phyloP scores from a whole-genome alignment of 2,329 filamentous ascomycete genomes.

The Torrubiella hemipterigena region DNA sequence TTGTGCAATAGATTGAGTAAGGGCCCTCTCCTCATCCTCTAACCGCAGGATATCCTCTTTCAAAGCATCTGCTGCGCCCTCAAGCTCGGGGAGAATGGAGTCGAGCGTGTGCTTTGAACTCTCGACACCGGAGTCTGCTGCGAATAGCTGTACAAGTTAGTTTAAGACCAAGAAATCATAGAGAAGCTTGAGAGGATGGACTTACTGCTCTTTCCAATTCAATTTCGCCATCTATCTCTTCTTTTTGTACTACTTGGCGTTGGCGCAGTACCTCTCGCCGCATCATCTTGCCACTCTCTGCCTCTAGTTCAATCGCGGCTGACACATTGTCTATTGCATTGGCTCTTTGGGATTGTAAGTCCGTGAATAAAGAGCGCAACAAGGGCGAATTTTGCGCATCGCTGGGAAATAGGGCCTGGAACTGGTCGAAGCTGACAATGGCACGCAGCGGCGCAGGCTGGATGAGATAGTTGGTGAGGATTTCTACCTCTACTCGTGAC shows the following conservation, averaged over 20 bases:
- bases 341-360: slow-evolving; percentile 65
- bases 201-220: slow-evolving; percentile 47
- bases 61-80: slow-evolving; percentile 51
- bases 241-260: slow-evolving; percentile 37
- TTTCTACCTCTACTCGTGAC: slow-evolving; percentile 62
- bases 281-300: slow-evolving; percentile 45
- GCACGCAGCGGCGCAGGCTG: slow-evolving; percentile 62
- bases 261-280: slow-evolving; percentile 44
- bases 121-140: slow-evolving; percentile 29
- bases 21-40: slow-evolving; percentile 48
- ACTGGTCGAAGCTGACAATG: slow-evolving; percentile 62
- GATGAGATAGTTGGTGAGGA: slow-evolving; percentile 69
- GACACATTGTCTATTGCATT: slow-evolving; percentile 56
- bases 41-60: slow-evolving; percentile 56
- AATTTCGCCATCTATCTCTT: slow-evolving; percentile 49
- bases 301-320: slow-evolving; percentile 52
- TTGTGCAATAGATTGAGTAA: slow-evolving; percentile 50
- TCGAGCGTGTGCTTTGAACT: slow-evolving; percentile 45
- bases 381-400: slow-evolving; percentile 53
- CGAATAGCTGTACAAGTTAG: slow-evolving; percentile 40
- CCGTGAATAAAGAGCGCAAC: slow-evolving; percentile 61
- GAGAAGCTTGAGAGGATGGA: background rate
- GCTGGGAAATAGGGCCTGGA: slow-evolving; percentile 65
- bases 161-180: slow-evolving; percentile 1
- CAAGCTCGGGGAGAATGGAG: slow-evolving; percentile 57